Evolutionary conservation across 164 flowering plant species (phyloP).

Genomic region (grape (Vitis vinifera)): DNA sequence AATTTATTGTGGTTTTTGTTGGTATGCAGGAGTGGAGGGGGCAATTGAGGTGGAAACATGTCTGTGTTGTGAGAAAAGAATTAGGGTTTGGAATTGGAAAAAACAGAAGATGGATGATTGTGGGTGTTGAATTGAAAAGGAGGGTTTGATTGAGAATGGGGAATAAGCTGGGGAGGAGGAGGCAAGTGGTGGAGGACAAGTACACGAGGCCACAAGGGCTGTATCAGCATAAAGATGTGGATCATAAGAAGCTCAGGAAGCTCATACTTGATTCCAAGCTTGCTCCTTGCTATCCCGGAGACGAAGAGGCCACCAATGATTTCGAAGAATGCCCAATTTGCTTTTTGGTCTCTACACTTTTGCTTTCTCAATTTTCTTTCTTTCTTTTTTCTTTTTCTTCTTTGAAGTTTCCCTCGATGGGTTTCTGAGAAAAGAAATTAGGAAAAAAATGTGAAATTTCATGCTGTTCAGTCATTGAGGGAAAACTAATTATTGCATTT

Average conservation of each 20-base stretch:
- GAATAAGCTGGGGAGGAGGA: constrained; percentile 79
- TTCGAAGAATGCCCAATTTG: constrained; percentile 98
- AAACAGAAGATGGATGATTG: background rate
- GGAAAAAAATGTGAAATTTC: too few species aligned
- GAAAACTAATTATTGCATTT: too few species aligned
- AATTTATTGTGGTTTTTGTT: too few species aligned
- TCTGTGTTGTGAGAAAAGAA: background rate
- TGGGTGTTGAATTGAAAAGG: background rate
- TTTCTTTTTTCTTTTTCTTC: constrained; percentile 2
- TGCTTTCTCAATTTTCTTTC: constrained; percentile 4
- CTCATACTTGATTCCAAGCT: constrained; percentile 90
- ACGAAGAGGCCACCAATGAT: constrained; percentile 62
- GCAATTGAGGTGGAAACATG: background rate
- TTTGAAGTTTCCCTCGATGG: too few species aligned
- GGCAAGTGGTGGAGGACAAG: constrained; percentile 89
- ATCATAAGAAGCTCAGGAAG: constrained; percentile 92
- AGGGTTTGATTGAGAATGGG: constrained; percentile 54
- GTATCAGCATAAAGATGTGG: constrained; percentile 83
- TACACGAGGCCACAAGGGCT: constrained; percentile 91
- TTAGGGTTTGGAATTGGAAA: too few species aligned
- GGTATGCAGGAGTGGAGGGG: background rate
- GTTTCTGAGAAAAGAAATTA: too few species aligned
- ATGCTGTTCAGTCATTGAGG: too few species aligned
- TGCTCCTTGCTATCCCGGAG: constrained; percentile 96
- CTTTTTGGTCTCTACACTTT: constrained; percentile 69